phyloP scores from a whole-genome alignment of 371 early-diverging fungal species.

The Phascolomyces articulosus region DNA sequence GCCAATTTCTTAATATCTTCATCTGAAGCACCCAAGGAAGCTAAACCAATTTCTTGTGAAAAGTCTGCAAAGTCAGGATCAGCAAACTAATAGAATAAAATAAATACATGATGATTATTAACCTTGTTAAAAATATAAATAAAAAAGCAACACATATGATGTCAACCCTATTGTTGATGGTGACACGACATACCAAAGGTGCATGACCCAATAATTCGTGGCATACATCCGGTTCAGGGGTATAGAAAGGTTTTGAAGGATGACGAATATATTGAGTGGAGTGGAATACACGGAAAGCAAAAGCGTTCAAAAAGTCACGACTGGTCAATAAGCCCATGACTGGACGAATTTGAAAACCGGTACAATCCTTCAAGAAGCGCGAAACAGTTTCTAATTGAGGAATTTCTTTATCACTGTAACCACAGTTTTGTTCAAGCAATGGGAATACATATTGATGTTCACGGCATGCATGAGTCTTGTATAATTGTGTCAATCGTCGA shows the following conservation, averaged over 20 bases:
- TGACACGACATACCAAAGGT: slow-evolving; percentile 49
- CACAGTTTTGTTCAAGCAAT: slow-evolving; percentile 91
- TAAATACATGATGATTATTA: neutral
- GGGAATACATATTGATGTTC: slow-evolving; percentile 93
- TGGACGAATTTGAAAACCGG: slow-evolving; percentile 94
- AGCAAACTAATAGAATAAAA: slow-evolving; percentile 65
- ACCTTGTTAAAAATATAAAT: neutral
- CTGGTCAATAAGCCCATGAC: slow-evolving; percentile 95
- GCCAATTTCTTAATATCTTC: slow-evolving; percentile 90
- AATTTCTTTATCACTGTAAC: slow-evolving; percentile 82
- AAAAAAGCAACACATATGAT: too few relatives aligned
- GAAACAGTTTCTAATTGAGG: slow-evolving; percentile 94
- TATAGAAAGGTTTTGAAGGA: slow-evolving; percentile 89
- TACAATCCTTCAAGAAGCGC: slow-evolving; percentile 94
- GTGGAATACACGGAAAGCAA: slow-evolving; percentile 97
- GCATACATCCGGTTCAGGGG: slow-evolving; percentile 94
- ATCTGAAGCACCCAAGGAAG: slow-evolving; percentile 92
- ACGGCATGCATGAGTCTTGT: slow-evolving; percentile 88
- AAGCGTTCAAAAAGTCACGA: slow-evolving; percentile 95
- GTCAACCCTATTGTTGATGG: too few relatives aligned
- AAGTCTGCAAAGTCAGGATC: slow-evolving; percentile 97
- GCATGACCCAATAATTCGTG: slow-evolving; percentile 87
- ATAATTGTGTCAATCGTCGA: slow-evolving; percentile 75
- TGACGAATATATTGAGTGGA: slow-evolving; percentile 97
- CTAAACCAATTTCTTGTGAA: slow-evolving; percentile 95